These are phyloP conservation scores for Alternaria solani DNA, from an alignment of 2,329 filamentous ascomycete species.

Conservation along the genomic window DNA sequence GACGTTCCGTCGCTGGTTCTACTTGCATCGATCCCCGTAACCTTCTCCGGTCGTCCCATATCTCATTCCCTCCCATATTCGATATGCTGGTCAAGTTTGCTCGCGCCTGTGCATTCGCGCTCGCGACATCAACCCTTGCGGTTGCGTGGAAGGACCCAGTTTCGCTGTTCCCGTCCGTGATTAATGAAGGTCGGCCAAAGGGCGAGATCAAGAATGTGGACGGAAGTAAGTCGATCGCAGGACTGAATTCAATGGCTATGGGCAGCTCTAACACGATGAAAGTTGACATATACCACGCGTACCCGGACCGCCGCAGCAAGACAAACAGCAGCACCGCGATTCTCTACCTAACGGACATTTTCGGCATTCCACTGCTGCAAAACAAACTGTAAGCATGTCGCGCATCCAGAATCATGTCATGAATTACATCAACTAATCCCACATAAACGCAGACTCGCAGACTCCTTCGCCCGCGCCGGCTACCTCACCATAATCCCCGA, in stretches of 20 bases:
- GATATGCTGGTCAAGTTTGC: not conserved
- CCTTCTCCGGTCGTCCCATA: not conserved
- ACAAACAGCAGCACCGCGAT: conserved; percentile 34
- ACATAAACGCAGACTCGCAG: conserved; percentile 29
- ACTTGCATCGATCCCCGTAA: not conserved
- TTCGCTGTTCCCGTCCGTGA: not conserved
- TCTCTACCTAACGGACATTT: conserved; percentile 50
- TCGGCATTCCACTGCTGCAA: conserved; percentile 42
- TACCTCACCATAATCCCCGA: conserved; percentile 49
- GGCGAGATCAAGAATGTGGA: conserved; percentile 34
- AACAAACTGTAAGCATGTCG: conserved; percentile 31
- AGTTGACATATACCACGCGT: conserved; percentile 34
- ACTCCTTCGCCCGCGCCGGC: conserved; percentile 44
- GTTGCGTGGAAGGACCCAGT: not conserved
- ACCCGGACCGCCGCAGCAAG: conserved; percentile 23
- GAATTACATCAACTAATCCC: not conserved
- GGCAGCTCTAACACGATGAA: not conserved
- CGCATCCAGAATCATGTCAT: not conserved
- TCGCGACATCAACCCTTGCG: not conserved
- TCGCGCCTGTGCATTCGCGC: not conserved
- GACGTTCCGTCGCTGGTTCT: not conserved
- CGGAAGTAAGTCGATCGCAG: conserved; percentile 28
- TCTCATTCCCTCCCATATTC: not conserved
- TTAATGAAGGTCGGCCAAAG: conserved; percentile 23
- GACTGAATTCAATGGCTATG: not conserved